Percentiles rank a stretch among this genome's conserved stretches.
These are phyloP conservation scores for Chaetomium sp. DNA, from an alignment of 2,329 filamentous ascomycete genomes.

Conservation along the genomic window DNA sequence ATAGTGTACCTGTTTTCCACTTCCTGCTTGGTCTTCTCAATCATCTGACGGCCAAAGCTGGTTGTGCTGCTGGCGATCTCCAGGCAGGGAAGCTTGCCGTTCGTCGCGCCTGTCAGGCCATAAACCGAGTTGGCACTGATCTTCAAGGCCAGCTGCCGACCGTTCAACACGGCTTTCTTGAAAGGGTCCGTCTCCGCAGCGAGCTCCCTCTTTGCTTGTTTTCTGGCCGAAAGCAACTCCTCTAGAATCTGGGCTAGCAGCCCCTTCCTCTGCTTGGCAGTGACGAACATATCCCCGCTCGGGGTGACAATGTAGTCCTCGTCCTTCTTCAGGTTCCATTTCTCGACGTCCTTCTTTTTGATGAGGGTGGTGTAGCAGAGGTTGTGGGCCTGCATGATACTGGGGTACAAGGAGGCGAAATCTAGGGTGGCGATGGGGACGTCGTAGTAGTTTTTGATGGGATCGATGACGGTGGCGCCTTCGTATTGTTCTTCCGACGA, in stretches of 20 bases:
- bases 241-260: conserved; percentile 93
- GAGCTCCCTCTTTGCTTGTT: conserved; percentile 89
- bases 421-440: conserved; percentile 95
- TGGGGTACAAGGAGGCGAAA: conserved; percentile 97
- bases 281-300: conserved; percentile 91
- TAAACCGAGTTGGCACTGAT: conserved; percentile 98
- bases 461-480: conserved; percentile 97
- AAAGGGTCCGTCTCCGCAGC: conserved; percentile 90
- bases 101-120: conserved; percentile 92
- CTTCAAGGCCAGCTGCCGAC: conserved; percentile 93
- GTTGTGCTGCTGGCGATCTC: conserved; percentile 96
- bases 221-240: conserved; percentile 87
- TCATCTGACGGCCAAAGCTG: conserved; percentile 97
- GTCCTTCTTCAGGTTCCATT: conserved; percentile 76
- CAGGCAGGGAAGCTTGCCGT: conserved; percentile 92
- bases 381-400: conserved; percentile 98
- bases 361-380: conserved; percentile 95
- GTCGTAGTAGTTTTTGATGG: conserved; percentile 88
- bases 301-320: conserved; percentile 97
- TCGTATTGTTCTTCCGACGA: conserved; percentile 86
- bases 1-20: conserved; percentile 89
- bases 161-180: conserved; percentile 96
- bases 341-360: conserved; percentile 75
- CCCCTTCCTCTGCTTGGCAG: conserved; percentile 84
- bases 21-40: conserved; percentile 96